A percentile compares a stretch with the other conserved stretches of the same genome.
Evolutionary conservation across 805 yeast genomes (phyloP).

Genomic region (Candida sakaeoensis): DNA sequence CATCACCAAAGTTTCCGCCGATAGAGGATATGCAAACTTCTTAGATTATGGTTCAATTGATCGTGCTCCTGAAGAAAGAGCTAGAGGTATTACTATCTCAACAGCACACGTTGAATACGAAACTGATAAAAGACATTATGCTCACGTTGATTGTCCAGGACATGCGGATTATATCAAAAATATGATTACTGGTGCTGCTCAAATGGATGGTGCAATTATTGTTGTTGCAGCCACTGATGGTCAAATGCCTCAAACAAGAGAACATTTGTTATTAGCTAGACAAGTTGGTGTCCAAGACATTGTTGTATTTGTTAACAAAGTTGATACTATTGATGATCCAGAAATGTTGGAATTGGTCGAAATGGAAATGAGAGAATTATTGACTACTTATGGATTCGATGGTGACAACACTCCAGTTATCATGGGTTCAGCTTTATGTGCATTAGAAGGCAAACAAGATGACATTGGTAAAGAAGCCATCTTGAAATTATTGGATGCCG

Average conservation of each 20-base stretch:
- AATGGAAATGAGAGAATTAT: slow-evolving; percentile 99
- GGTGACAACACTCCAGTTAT: slow-evolving; percentile 97
- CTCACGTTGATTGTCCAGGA: slow-evolving; percentile 84
- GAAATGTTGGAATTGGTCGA: slow-evolving; percentile 99
- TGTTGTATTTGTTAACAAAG: slow-evolving; percentile 97
- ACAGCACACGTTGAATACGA: slow-evolving; percentile 98
- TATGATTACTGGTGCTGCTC: slow-evolving; percentile 99
- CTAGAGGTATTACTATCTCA: slow-evolving; percentile 98
- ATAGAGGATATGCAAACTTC: slow-evolving; percentile 87
- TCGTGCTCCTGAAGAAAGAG: slow-evolving; percentile 98
- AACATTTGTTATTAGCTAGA: slow-evolving; percentile 95
- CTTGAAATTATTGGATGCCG: slow-evolving; percentile 79
- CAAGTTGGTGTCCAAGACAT: slow-evolving; percentile 98
- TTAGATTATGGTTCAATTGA: slow-evolving; percentile 91
- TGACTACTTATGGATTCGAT: slow-evolving; percentile 88
- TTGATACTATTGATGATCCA: slow-evolving; percentile 95
- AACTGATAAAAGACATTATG: slow-evolving; percentile 91
- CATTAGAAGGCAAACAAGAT: slow-evolving; percentile 81
- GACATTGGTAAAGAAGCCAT: slow-evolving; percentile 91
- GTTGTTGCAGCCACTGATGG: slow-evolving; percentile 99
- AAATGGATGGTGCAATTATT: slow-evolving; percentile 99
- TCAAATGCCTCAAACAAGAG: slow-evolving; percentile 99
- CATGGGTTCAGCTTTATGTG: slow-evolving; percentile 98
- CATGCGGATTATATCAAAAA: slow-evolving; percentile 98
- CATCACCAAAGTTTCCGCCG: slow-evolving; percentile 89